phyloP scores from a whole-genome alignment of 2,329 filamentous ascomycete species.

The Aspergillus arachidicola region DNA sequence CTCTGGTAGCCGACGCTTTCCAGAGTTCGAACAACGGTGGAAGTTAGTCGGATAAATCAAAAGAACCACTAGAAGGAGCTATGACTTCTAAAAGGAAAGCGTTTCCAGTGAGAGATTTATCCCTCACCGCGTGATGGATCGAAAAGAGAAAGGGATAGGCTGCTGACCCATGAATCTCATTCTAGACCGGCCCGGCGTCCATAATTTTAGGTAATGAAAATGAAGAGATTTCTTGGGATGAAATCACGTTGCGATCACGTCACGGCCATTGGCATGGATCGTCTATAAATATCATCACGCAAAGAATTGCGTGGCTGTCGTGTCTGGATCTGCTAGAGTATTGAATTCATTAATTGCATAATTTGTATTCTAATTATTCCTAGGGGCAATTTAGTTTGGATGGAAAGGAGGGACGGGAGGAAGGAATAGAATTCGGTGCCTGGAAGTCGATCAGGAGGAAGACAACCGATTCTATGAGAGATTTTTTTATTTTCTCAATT shows the following conservation, averaged over 20 bases:
- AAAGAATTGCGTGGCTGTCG: neutral
- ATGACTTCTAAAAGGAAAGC: neutral
- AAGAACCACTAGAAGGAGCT: neutral
- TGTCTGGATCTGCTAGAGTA: neutral
- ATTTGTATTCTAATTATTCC: too few species aligned
- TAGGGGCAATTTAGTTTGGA: too few species aligned
- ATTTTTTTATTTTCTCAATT: neutral
- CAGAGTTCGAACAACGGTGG: neutral
- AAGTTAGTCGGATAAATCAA: neutral
- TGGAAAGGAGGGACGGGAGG: neutral
- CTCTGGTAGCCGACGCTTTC: neutral
- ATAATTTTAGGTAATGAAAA: neutral
- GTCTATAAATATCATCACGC: neutral
- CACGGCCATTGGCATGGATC: neutral
- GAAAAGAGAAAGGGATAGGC: neutral
- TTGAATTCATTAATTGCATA: too few species aligned
- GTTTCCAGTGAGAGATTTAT: neutral
- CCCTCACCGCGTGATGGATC: neutral
- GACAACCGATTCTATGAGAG: neutral
- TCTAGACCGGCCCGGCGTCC: neutral
- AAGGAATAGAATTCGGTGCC: neutral
- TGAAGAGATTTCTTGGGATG: neutral
- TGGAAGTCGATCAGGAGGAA: neutral
- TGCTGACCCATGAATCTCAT: neutral
- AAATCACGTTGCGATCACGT: neutral